These are phyloP conservation scores for Oleoguttula mirabilis DNA, from an alignment of 495 filamentous ascomycete genomes.

Conservation along the genomic window DNA sequence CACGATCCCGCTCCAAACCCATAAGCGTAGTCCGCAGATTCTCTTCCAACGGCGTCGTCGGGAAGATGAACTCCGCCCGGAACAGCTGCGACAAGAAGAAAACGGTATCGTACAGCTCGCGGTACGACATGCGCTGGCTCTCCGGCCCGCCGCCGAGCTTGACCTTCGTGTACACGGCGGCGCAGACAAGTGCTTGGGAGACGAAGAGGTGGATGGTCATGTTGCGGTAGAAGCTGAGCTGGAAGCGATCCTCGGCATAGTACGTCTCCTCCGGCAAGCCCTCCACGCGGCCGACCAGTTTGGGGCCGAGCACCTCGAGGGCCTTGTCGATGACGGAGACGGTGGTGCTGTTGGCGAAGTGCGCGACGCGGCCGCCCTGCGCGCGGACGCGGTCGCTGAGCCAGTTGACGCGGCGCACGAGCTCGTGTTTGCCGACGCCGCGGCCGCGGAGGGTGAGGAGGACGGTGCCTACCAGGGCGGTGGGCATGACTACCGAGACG, in stretches of 20 bases:
- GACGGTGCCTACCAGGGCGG: slow-evolving; percentile 86
- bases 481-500: slow-evolving; percentile 96
- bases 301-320: slow-evolving; percentile 77
- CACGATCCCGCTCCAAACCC: slow-evolving; percentile 64
- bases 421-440: slow-evolving; percentile 76
- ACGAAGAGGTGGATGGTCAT: slow-evolving; percentile 99
- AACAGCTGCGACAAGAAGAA: slow-evolving; percentile 86
- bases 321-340: slow-evolving; percentile 76
- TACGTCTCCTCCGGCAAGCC: slow-evolving; percentile 79
- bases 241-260: slow-evolving; percentile 86
- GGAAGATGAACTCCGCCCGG: slow-evolving; percentile 93
- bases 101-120: slow-evolving; percentile 60
- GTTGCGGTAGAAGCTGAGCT: slow-evolving; percentile 94
- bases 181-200: slow-evolving; percentile 75
- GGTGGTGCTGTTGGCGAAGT: slow-evolving; percentile 72
- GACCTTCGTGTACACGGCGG: slow-evolving; percentile 75
- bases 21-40: slow-evolving; percentile 71
- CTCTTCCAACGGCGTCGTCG: slow-evolving; percentile 62
- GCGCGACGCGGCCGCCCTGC: slow-evolving; percentile 82
- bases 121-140: slow-evolving; percentile 65
- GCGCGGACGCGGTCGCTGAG: slow-evolving; percentile 67
- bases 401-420: slow-evolving; percentile 84
- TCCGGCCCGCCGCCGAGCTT: slow-evolving; percentile 78
- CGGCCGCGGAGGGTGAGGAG: slow-evolving; percentile 82
- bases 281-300: slow-evolving; percentile 67